phyloP scores from a whole-genome alignment of 1,284 basidiomycete genomes.

The Ustilago crameri region DNA sequence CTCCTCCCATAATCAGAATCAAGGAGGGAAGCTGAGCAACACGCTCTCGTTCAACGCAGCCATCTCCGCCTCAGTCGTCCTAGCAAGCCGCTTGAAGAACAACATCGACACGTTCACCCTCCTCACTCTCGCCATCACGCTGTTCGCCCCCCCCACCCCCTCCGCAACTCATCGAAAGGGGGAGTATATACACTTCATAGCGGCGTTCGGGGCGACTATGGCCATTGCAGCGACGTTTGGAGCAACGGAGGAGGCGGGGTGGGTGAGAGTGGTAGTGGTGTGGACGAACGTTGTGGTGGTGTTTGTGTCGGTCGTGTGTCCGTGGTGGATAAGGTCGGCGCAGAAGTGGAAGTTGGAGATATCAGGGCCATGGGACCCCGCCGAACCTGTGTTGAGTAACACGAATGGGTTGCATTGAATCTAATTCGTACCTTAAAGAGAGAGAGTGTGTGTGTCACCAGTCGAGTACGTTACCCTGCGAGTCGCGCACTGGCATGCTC shows the following conservation, averaged over 20 bases:
- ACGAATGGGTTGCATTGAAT: no score
- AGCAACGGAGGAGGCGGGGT: neutral
- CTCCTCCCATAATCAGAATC: neutral
- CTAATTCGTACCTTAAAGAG: no score
- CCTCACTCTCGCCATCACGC: slow-evolving; percentile 78
- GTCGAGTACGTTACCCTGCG: slow-evolving; percentile 21
- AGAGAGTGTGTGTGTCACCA: slow-evolving; percentile 12
- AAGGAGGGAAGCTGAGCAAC: slow-evolving; percentile 23
- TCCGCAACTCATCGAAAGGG: neutral
- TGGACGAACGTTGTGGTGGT: slow-evolving; percentile 19
- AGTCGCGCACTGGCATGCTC: slow-evolving; percentile 18
- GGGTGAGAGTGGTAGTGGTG: slow-evolving; percentile 8
- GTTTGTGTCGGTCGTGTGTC: slow-evolving; percentile 45
- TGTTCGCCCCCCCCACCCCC: slow-evolving; percentile 45
- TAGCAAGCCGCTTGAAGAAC: slow-evolving; percentile 86
- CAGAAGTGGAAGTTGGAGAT: slow-evolving; percentile 60
- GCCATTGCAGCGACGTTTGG: neutral
- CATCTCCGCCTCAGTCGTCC: slow-evolving; percentile 89
- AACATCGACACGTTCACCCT: slow-evolving; percentile 90
- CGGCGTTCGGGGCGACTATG: slow-evolving; percentile 9
- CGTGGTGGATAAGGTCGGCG: slow-evolving; percentile 54
- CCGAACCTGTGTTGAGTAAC: slow-evolving; percentile 25
- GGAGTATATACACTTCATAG: neutral
- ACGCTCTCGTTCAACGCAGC: slow-evolving; percentile 94
- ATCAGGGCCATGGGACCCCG: slow-evolving; percentile 60